Conservation (phyloP, 805 yeast species). For the Myxozyma lipomycoides region DNA sequence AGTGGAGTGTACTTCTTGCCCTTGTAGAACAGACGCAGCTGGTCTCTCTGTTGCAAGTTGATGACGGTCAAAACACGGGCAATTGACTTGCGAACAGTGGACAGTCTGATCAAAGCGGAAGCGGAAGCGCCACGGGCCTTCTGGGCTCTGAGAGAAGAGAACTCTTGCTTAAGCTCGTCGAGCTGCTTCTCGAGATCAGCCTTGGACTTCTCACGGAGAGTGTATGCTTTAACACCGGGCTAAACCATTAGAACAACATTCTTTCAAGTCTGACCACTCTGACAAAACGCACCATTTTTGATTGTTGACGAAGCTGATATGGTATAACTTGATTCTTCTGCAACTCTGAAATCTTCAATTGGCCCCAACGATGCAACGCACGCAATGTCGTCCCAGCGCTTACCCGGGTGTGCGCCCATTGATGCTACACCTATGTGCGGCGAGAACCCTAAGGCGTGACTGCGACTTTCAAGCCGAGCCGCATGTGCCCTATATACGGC, state of each 20-base stretch:
- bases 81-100: constrained; percentile 94
- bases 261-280: neutral
- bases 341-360: no score
- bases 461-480: no score
- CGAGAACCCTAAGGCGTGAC: no score
- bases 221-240: constrained; percentile 70
- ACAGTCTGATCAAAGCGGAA: constrained; percentile 72
- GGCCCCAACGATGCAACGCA: no score
- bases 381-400: no score
- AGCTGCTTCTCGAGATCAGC: constrained; percentile 92
- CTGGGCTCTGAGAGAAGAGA: constrained; percentile 94
- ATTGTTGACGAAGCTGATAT: no score
- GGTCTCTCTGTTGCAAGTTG: constrained; percentile 93
- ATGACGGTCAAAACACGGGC: constrained; percentile 97
- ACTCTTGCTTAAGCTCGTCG: constrained; percentile 93
- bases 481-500: no score
- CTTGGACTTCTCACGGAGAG: constrained; percentile 95
- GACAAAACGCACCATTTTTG: constrained; percentile 1
- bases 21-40: constrained; percentile 93
- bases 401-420: no score
- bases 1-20: constrained; percentile 83
- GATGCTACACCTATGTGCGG: no score
- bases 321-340: no score
- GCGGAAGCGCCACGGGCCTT: constrained; percentile 80
- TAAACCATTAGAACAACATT: constrained; percentile 1